A percentile compares a stretch with the other conserved stretches of the same genome.
These are phyloP conservation scores for Vigna radiata DNA, from an alignment of 306 rosid species.

Conservation along the genomic window DNA sequence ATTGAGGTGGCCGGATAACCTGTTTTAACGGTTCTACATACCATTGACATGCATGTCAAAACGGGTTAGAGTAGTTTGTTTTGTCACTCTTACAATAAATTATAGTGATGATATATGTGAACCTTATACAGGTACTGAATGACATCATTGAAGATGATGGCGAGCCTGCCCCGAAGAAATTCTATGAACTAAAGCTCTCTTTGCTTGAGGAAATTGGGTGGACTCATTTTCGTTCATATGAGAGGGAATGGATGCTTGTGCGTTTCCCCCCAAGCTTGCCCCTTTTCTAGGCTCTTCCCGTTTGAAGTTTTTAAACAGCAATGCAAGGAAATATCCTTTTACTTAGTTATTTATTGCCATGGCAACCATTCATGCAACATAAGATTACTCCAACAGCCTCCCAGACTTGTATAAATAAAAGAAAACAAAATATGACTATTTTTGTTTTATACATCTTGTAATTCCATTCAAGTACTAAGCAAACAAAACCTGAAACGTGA, in stretches of 20 bases:
- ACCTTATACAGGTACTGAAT: conserved; percentile 59
- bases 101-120: not conserved
- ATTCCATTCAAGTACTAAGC: not conserved
- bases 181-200: conserved; percentile 73
- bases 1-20: too few relatives aligned
- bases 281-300: conserved; percentile 55
- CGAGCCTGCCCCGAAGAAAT: conserved; percentile 78
- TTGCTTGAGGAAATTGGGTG: conserved; percentile 89
- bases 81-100: too few relatives aligned
- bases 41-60: too few relatives aligned
- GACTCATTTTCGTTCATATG: conserved; percentile 72
- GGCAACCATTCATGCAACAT: conserved; percentile 6
- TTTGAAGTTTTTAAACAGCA: conserved; percentile 2
- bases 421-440: not conserved
- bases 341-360: not conserved
- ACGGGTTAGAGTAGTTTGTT: too few relatives aligned
- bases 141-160: conserved; percentile 76
- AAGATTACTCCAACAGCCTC: conserved; percentile 13
- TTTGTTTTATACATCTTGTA: not conserved
- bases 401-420: not conserved
- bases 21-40: too few relatives aligned
- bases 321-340: conserved; percentile 7
- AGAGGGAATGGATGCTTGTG: conserved; percentile 84
- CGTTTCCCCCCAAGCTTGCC: conserved; percentile 86
- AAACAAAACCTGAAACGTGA: too few relatives aligned